phyloP scores from a whole-genome alignment of 2,329 filamentous ascomycete species.

The Ascochyta viciae-villosae region DNA sequence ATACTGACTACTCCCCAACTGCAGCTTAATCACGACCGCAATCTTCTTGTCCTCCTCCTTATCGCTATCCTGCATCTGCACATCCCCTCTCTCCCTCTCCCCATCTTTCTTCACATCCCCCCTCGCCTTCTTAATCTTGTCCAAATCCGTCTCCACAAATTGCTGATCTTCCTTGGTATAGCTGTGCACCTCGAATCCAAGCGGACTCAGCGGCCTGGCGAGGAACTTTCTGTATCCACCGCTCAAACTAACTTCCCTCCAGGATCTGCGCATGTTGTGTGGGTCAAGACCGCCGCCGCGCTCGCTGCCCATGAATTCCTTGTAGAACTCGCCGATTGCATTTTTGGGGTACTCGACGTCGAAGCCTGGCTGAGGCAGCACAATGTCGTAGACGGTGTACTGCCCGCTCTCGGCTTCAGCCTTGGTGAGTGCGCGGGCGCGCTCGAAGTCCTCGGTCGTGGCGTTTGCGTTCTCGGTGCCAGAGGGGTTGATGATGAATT shows the following conservation, averaged over 20 bases:
- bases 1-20: constrained; percentile 80
- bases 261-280: constrained; percentile 81
- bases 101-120: constrained; percentile 55
- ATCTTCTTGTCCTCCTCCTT: constrained; percentile 57
- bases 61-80: constrained; percentile 34
- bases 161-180: constrained; percentile 80
- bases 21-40: constrained; percentile 75
- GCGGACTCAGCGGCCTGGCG: constrained; percentile 68
- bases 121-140: constrained; percentile 63
- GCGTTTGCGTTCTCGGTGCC: constrained; percentile 63
- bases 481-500: constrained; percentile 69
- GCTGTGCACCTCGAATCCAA: constrained; percentile 71
- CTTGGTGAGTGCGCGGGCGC: constrained; percentile 75
- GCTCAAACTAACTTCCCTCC: constrained; percentile 86
- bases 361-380: constrained; percentile 90
- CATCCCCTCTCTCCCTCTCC: constrained; percentile 50
- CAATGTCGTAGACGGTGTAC: constrained; percentile 85
- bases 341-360: constrained; percentile 88
- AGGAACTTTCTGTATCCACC: constrained; percentile 89
- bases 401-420: constrained; percentile 79
- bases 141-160: constrained; percentile 86
- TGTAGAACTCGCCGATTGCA: constrained; percentile 82
- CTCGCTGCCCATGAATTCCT: constrained; percentile 81
- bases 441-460: constrained; percentile 65
- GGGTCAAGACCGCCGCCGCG: constrained; percentile 82